These are phyloP conservation scores for Globisporangium yorkense DNA, from an alignment of 352 stramenopile species.

Conservation along the genomic window DNA sequence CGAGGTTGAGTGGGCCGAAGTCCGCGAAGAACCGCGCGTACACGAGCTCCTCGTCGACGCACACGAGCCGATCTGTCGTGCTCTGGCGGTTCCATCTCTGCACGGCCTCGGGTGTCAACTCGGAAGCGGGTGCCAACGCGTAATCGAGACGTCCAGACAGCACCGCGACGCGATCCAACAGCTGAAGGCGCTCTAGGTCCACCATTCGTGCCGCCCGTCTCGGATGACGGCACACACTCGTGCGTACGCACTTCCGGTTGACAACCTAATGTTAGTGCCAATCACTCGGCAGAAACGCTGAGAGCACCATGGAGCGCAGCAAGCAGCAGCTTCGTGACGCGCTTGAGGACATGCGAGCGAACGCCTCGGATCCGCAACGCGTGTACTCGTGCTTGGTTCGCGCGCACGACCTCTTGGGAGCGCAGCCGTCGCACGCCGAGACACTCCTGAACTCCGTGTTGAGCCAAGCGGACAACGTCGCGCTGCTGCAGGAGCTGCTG, in stretches of 20 bases:
- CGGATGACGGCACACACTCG: no score
- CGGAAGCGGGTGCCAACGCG: neutral
- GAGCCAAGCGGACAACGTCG: slow-evolving; percentile 10
- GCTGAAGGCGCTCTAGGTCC: neutral
- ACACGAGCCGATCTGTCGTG: slow-evolving; percentile 7
- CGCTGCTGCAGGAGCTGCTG: slow-evolving; percentile 17
- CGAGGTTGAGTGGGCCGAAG: slow-evolving; percentile 95
- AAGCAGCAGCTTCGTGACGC: slow-evolving; percentile 13
- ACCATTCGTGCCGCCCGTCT: neutral
- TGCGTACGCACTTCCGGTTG: no score
- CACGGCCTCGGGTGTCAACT: neutral
- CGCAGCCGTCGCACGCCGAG: slow-evolving; percentile 8
- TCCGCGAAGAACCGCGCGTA: slow-evolving; percentile 99
- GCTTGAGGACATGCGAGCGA: slow-evolving; percentile 17
- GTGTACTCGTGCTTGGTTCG: slow-evolving; percentile 25
- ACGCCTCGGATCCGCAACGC: slow-evolving; percentile 14
- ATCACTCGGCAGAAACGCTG: neutral
- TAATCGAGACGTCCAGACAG: neutral
- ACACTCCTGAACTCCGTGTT: slow-evolving; percentile 14
- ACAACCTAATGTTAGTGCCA: neutral
- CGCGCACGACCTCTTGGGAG: slow-evolving; percentile 16
- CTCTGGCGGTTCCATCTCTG: neutral
- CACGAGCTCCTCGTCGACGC: slow-evolving; percentile 68
- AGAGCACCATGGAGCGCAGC: slow-evolving; percentile 6
- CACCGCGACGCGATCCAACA: neutral